phyloP scores from a whole-genome alignment of 805 yeast species.

The Metschnikowia similis region DNA sequence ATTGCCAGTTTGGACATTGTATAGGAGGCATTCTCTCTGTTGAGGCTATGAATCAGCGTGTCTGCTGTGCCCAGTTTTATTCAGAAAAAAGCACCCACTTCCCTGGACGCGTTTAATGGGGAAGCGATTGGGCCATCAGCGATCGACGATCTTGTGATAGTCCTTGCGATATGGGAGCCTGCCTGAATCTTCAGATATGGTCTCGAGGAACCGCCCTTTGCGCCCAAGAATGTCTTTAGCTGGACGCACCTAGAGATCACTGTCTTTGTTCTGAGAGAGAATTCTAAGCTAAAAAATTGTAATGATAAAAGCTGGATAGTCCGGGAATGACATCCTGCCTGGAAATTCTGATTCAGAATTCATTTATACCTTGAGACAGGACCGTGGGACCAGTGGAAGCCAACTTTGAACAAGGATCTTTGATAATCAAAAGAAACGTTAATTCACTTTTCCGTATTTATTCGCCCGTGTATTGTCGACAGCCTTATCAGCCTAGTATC shows the following conservation, averaged over 20 bases:
- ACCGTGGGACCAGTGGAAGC: constrained; percentile 1
- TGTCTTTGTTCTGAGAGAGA: constrained; percentile 17
- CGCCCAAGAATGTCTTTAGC: constrained; percentile 14
- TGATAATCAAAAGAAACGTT: constrained; percentile 10
- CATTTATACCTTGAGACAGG: constrained; percentile 17
- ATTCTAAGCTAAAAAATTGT: constrained; percentile 19
- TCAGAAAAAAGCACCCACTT: constrained; percentile 13
- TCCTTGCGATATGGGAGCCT: constrained; percentile 5
- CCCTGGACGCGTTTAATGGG: constrained; percentile 14
- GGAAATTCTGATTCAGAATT: constrained; percentile 19
- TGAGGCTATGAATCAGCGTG: not conserved
- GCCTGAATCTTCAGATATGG: constrained; percentile 5
- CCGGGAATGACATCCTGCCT: constrained; percentile 20
- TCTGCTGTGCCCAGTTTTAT: not conserved
- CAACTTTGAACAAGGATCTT: not conserved
- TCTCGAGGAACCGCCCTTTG: constrained; percentile 9
- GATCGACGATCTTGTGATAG: constrained; percentile 14
- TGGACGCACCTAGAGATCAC: constrained; percentile 19
- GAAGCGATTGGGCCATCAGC: constrained; percentile 19
- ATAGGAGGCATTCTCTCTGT: constrained; percentile 1
- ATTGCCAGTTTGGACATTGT: constrained; percentile 7
- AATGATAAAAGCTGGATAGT: constrained; percentile 19
- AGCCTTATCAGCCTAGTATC: constrained; percentile 17
- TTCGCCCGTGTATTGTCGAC: constrained; percentile 18
- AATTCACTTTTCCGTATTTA: constrained; percentile 17